Evolutionary conservation across 2,329 filamentous ascomycete species (phyloP), one percentile per base, ranked within the genome.

Genomic region (Aspergillus proliferans): DNA sequence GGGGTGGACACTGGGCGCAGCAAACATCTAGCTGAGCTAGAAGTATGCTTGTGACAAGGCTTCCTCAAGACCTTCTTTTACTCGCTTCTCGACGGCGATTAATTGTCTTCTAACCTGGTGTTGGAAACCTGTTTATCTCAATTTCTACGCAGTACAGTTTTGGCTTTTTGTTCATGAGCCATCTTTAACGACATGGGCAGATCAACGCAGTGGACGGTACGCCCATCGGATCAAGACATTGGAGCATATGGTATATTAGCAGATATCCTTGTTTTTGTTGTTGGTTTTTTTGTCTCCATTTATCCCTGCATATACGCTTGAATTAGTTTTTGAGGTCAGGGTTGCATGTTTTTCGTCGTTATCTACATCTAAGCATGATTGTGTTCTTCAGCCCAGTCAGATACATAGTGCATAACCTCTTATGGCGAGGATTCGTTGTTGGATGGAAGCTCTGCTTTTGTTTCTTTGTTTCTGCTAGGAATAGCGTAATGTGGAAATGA

Each of bases 1-100:
- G 59, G 34, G 69, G 70, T 19, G 68, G 71, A 48, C 68, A 72
- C 57, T 71, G 71, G 71, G 64, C 66, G 44, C 66, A 70, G 54
- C 67, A 68, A 50, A 50, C 49, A 48, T 58, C 65, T 52, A 61
- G 55, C 54, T 66, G 60, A 61, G 55, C 57, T 58, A 52, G 57
- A 54, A 24, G 22, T 28, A 26, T 7, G 6, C 24, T 28, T 15
- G 10, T 22, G 24, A 40, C 15, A 21, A 9, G 18, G 14, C 22
- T 42, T 14, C 30, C 5, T 33, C 18, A 21, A 45, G 42, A 43
- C 50, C 47, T 49, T 50, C 50, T 51, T 55, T 43, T 46, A 48
- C 47, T 52, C 52, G 51, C 47, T 47, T 44, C 46, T 42, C 58
- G 52, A 58, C 48, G 58, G 57, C 50, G 49, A 60, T 52, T 51